Percentiles rank a stretch among this genome's conserved stretches.
phyloP scores from a whole-genome alignment of 441 rosid genomes.

The Theobroma grandiflorum region DNA sequence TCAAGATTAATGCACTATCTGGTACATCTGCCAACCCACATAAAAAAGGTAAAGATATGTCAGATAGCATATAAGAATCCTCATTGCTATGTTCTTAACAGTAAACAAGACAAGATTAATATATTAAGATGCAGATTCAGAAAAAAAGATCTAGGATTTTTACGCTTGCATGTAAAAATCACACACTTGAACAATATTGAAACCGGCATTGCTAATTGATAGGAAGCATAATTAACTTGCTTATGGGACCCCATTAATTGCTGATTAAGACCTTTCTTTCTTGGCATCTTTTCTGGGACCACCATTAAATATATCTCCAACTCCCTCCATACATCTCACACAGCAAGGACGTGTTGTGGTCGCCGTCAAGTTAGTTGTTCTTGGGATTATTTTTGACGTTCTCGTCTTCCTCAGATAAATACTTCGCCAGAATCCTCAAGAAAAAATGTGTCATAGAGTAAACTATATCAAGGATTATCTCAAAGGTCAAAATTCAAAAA shows the following conservation, averaged over 20 bases:
- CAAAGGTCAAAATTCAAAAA: background rate
- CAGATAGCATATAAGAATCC: background rate
- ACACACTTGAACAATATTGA: background rate
- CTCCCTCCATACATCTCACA: background rate
- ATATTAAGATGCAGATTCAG: background rate
- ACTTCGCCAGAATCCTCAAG: background rate
- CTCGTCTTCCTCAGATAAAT: background rate
- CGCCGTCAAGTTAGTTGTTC: background rate
- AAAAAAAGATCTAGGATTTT: background rate
- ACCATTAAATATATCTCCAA: background rate
- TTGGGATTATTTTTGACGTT: background rate
- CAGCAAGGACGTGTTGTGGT: background rate
- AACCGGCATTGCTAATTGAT: background rate
- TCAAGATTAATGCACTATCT: conserved; percentile 73
- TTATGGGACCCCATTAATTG: background rate
- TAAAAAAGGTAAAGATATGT: no score
- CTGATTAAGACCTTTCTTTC: conserved; percentile 10
- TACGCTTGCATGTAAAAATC: background rate
- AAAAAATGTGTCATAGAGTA: background rate
- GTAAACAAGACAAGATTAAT: background rate
- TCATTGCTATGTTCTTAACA: background rate
- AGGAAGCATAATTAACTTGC: background rate
- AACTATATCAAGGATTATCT: background rate
- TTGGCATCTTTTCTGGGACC: background rate
- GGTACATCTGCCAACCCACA: conserved; percentile 64